Evolutionary conservation across 805 yeast species (phyloP), one percentile per base, ranked within the genome.

Genomic region (Metschnikowia lunata): DNA sequence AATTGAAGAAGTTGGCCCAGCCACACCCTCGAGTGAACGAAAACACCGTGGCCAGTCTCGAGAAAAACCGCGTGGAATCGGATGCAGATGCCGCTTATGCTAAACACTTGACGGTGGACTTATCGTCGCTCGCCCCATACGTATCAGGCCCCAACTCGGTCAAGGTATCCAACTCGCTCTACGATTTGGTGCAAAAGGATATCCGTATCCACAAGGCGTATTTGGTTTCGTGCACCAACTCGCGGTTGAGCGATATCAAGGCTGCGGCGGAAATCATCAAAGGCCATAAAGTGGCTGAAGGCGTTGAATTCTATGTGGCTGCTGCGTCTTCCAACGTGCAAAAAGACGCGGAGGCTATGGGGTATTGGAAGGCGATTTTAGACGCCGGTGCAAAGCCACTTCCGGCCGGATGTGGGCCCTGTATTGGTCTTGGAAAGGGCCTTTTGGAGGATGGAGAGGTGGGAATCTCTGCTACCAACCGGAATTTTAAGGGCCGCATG

Each of bases 351-450:
- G 96, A 86, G 69, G 78, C 80, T 30, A 71, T 68, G 36, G 99
- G 99, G 44, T 95, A 95, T 12, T 95, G 99, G 99, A 76, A 89
- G 57, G 80, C 80, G 15, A 75, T 93, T 46, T 59, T 93, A 38
- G 91, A 83, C 44, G 96, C 98, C 8, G 99, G 99, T 42, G 95
- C 97, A 47, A 86, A 72, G 56, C 88, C 97, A 30, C 78, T 93
- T 56, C 98, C 98, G 15, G 96, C 99, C 12, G 99, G 99, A 18
- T 93, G 99, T 72, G 99, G 99, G 37, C 99, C 99, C 23, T 93
- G 99, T 73, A 93, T 93, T 61, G 99, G 99, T 31, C 74, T 93
- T 44, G 99, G 99, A 44, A 76, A 95, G 27, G 99, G 99, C 39
- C 72, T 93, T 52, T 73, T 93, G 54, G 83, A 93, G 67, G 91